phyloP scores from a whole-genome alignment of 306 rosid species.

The Citrullus amarus region DNA sequence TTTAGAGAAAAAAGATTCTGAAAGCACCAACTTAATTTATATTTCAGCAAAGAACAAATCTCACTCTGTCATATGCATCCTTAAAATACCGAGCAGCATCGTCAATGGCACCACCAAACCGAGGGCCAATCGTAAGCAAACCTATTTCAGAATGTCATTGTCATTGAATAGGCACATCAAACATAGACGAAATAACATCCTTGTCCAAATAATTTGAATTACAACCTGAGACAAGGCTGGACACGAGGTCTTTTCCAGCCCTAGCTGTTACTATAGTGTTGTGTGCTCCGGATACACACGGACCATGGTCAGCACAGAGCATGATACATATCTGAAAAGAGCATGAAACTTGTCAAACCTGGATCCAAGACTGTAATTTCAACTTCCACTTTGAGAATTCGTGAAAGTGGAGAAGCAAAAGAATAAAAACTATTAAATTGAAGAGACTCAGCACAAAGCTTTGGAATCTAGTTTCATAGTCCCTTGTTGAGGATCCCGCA shows the following conservation, averaged over 20 bases:
- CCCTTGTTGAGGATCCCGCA: too few relatives aligned
- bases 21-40: background rate
- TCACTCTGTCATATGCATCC: constrained; percentile 73
- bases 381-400: background rate
- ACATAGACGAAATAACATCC: background rate
- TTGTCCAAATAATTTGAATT: background rate
- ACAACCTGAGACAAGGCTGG: constrained; percentile 85
- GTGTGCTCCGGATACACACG: constrained; percentile 98
- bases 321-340: constrained; percentile 76
- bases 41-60: background rate
- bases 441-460: background rate
- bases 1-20: background rate
- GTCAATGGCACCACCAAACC: constrained; percentile 98
- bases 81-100: constrained; percentile 99
- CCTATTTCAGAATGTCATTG: constrained; percentile 42
- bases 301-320: constrained; percentile 99
- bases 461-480: too few relatives aligned
- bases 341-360: constrained; percentile 30
- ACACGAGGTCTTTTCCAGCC: constrained; percentile 98
- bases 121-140: constrained; percentile 98
- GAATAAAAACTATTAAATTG: background rate
- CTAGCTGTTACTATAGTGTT: constrained; percentile 95
- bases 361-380: background rate
- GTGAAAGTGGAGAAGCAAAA: constrained; percentile 1
- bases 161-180: constrained; percentile 13